Conservation (phyloP, 345 rosid genomes). For the Dimocarpus longan region DNA sequence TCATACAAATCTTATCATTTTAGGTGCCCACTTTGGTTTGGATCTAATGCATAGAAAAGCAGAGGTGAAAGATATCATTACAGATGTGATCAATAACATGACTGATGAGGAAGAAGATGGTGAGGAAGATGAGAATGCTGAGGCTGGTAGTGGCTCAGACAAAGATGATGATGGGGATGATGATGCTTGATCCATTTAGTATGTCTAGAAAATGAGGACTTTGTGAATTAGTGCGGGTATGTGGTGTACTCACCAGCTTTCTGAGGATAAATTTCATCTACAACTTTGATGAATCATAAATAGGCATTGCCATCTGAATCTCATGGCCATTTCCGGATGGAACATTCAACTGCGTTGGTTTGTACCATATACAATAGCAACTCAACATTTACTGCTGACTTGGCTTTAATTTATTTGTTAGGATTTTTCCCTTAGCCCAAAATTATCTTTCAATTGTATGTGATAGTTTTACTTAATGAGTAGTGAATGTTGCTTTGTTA, state of each 20-base stretch:
- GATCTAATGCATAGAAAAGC: conserved; percentile 81
- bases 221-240: conserved; percentile 19
- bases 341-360: conserved; percentile 23
- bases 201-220: conserved; percentile 10
- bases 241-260: conserved; percentile 16
- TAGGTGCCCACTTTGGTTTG: conserved; percentile 73
- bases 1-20: conserved; percentile 17
- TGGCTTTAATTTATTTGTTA: conserved; percentile 20
- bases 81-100: conserved; percentile 90
- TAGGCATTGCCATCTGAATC: conserved; percentile 14
- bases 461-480: conserved; percentile 16
- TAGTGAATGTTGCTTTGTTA: conserved; percentile 26
- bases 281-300: conserved; percentile 20
- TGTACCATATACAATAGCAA: conserved; percentile 44
- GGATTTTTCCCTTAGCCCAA: conserved; percentile 17
- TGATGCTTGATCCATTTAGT: conserved; percentile 38
- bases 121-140: conserved; percentile 55
- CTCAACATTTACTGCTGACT: conserved; percentile 29
- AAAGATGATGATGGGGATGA: conserved; percentile 46
- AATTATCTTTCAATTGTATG: conserved; percentile 26
- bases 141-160: conserved; percentile 48
- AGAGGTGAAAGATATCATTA: conserved; percentile 88
- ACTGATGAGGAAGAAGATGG: conserved; percentile 78
- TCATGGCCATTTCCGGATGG: conserved; percentile 24
- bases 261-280: conserved; percentile 15